Evolutionary conservation across 2,329 filamentous ascomycete species (phyloP).

Genomic region (Fusarium nodosum): DNA sequence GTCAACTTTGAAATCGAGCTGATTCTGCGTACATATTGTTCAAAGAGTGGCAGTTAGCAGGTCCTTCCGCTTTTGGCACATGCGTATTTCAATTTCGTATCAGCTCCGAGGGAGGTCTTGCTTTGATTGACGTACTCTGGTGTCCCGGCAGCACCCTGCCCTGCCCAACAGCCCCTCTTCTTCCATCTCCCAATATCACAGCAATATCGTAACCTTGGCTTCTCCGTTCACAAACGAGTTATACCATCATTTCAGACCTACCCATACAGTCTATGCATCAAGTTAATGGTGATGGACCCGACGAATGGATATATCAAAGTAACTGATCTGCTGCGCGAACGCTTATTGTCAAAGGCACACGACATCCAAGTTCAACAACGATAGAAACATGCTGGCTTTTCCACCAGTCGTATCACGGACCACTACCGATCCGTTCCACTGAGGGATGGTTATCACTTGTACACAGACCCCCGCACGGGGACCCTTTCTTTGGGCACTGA

Average conservation of each 20-base stretch:
- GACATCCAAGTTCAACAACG: slow-evolving; percentile 34
- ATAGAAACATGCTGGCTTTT: slow-evolving; percentile 45
- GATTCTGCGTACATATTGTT: background rate
- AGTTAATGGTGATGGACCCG: slow-evolving; percentile 30
- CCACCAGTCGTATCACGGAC: slow-evolving; percentile 63
- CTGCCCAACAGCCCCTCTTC: background rate
- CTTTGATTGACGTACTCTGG: background rate
- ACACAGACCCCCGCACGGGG: slow-evolving; percentile 70
- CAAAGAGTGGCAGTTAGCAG: background rate
- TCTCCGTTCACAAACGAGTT: background rate
- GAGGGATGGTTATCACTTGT: slow-evolving; percentile 75
- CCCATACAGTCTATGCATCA: background rate
- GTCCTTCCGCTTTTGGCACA: background rate
- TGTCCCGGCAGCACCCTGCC: background rate
- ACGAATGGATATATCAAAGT: slow-evolving; percentile 24
- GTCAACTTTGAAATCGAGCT: background rate
- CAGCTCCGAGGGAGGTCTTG: background rate
- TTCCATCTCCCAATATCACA: background rate
- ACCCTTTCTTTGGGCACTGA: slow-evolving; percentile 72
- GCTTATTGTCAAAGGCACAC: slow-evolving; percentile 29
- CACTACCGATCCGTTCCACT: slow-evolving; percentile 75
- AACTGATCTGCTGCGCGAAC: slow-evolving; percentile 30
- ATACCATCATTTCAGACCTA: slow-evolving; percentile 10
- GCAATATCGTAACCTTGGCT: background rate
- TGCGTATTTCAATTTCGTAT: background rate